Base-by-base conservation (phyloP, 208 protist genomes). In the Porcisia deanei region DNA sequence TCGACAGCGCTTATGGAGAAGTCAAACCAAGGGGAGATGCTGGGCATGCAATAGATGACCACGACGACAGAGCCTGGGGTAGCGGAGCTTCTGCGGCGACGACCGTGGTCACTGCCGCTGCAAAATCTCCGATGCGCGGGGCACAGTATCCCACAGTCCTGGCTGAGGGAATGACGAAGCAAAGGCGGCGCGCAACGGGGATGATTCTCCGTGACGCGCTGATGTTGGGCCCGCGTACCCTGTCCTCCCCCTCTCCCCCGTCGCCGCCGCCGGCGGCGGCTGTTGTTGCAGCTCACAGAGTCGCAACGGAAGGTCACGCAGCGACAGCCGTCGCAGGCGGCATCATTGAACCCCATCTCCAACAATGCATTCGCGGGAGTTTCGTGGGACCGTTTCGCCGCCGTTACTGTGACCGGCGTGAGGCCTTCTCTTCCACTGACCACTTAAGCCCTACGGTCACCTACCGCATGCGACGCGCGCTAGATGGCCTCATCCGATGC, bases 391-490 rank as follows among this genome's bases (percentile, higher is more conserved):
- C 10, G 66, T 5, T 58, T 14, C 67, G 52, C 5, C 67, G 53
- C 34, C 75, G 25, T 41, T 25, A 18, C 39, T 82, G 79, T 65
- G 54, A 25, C 37, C n/a, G 63, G 30, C 47, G 1, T 2, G 61
- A 52, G 8, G 81, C 77, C 37, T 77, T 83, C 67, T 71, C 81
- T 1, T 39, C 71, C 5, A 57, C 52, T 22, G 81, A 88, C 69
- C n/a, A 1, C 14, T 55, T 83, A n/a, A 71, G 73, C 41, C 63
- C 60, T 4, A 45, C 45, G 39, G 81, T 81, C 18, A 58, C 30
- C 30, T 70, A 85, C 71, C 73, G 85, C 57, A 73, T 80, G 55
- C 76, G 39, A 10, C 88, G 91, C 25, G 91, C 88, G 9, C 8
- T 95, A 16, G 67, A 83, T 53, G 73, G 61, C 3, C 84, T 95